Conservation (phyloP, 306 rosid species). For the Corylus heterophylla region DNA sequence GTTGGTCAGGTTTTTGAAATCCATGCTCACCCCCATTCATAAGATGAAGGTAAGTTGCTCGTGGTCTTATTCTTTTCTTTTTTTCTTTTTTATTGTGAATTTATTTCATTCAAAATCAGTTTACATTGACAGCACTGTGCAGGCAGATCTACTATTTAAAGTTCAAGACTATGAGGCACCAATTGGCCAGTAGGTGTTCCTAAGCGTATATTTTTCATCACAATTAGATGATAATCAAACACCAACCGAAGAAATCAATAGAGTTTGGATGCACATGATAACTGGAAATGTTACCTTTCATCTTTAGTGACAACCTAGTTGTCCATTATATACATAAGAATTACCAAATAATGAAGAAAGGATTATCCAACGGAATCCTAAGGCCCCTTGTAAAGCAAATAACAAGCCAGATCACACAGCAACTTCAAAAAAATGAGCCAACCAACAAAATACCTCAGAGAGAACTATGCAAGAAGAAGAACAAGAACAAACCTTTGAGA, state of each 20-base stretch:
- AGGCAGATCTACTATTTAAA: neutral
- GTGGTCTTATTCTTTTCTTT: neutral
- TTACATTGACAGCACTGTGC: neutral
- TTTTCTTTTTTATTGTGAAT: neutral
- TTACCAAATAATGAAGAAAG: neutral
- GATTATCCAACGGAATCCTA: neutral
- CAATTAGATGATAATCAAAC: neutral
- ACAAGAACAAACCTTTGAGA: slow-evolving; percentile 13
- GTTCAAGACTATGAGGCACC: neutral
- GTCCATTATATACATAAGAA: neutral
- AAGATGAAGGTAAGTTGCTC: neutral
- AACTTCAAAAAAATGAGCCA: slow-evolving; percentile 24
- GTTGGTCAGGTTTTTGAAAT: no score
- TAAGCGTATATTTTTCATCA: neutral
- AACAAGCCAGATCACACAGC: neutral
- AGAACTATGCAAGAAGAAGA: slow-evolving; percentile 6
- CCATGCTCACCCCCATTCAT: no score
- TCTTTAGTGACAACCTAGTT: neutral
- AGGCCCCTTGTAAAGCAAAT: neutral
- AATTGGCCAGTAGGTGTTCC: neutral
- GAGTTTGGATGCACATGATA: neutral
- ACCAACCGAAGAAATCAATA: neutral
- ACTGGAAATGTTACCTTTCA: neutral
- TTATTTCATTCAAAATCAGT: neutral
- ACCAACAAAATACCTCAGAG: slow-evolving; percentile 1